Evolutionary conservation across 2,329 filamentous ascomycete species (phyloP).

Genomic region (Pseudocercospora cruenta): DNA sequence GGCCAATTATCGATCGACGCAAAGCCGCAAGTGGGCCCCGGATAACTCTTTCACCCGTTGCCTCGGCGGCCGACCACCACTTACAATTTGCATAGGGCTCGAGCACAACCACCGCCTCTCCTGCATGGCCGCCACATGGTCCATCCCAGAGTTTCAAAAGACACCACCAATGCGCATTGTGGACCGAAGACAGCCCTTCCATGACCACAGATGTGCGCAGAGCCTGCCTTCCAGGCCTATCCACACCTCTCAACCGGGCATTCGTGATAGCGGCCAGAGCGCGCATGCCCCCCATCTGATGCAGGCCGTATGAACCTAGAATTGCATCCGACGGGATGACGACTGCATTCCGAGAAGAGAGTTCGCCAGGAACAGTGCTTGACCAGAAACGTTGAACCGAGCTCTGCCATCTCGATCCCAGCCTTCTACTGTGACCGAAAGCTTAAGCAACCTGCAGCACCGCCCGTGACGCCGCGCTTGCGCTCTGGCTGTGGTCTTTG

Average conservation of each 20-base stretch:
- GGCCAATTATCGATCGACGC: slow-evolving; percentile 2
- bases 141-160: not conserved
- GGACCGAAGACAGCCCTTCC: not conserved
- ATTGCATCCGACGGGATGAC: slow-evolving; percentile 2
- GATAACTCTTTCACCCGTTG: not conserved
- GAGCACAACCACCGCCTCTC: not conserved
- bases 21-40: not conserved
- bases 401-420: slow-evolving; percentile 5
- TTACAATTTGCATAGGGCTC: not conserved
- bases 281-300: not conserved
- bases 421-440: slow-evolving; percentile 1
- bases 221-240: not conserved
- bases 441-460: slow-evolving; percentile 13
- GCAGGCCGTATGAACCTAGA: slow-evolving; percentile 10
- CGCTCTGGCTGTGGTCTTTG: not conserved
- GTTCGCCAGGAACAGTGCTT: not conserved
- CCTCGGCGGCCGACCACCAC: not conserved
- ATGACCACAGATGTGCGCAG: not conserved
- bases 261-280: not conserved
- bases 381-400: not conserved
- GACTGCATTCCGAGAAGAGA: not conserved
- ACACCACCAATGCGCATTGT: not conserved
- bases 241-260: not conserved
- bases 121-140: slow-evolving; percentile 9
- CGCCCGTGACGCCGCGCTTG: slow-evolving; percentile 10